Conservation (phyloP, 1,139 yeast genomes). For the Diutina sp. region DNA sequence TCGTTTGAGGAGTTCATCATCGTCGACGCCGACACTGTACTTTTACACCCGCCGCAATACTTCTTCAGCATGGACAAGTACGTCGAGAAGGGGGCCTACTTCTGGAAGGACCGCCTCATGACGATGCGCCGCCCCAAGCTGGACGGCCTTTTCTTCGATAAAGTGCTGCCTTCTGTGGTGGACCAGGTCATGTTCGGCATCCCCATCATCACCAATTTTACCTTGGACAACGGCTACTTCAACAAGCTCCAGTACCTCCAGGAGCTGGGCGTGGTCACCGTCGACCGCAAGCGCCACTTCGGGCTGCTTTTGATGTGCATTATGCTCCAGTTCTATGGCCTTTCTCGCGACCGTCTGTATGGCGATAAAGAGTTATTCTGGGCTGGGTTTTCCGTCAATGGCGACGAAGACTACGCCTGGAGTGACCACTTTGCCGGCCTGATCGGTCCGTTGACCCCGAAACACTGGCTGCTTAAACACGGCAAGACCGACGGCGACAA, state of each 20-base stretch:
- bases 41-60: constrained; percentile 21
- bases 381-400: constrained; percentile 7
- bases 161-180: constrained; percentile 24
- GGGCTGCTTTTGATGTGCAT: constrained; percentile 30
- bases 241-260: constrained; percentile 27
- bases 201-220: constrained; percentile 17
- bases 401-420: constrained; percentile 8
- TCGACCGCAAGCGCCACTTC: constrained; percentile 28
- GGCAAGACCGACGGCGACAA: constrained; percentile 10
- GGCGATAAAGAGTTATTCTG: constrained; percentile 11
- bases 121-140: neutral
- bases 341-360: constrained; percentile 27
- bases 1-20: constrained; percentile 37
- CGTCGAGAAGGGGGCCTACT: constrained; percentile 24
- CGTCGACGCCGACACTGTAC: constrained; percentile 39
- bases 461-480: neutral
- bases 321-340: constrained; percentile 25
- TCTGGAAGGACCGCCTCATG: constrained; percentile 27
- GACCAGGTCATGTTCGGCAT: constrained; percentile 22
- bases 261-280: constrained; percentile 40
- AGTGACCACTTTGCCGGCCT: constrained; percentile 7
- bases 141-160: constrained; percentile 16
- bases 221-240: constrained; percentile 19
- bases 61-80: constrained; percentile 28
- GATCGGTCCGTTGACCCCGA: constrained; percentile 4